These are phyloP conservation scores for Claviceps fusiformis DNA, from an alignment of 2,329 filamentous ascomycete genomes.

Conservation along the genomic window DNA sequence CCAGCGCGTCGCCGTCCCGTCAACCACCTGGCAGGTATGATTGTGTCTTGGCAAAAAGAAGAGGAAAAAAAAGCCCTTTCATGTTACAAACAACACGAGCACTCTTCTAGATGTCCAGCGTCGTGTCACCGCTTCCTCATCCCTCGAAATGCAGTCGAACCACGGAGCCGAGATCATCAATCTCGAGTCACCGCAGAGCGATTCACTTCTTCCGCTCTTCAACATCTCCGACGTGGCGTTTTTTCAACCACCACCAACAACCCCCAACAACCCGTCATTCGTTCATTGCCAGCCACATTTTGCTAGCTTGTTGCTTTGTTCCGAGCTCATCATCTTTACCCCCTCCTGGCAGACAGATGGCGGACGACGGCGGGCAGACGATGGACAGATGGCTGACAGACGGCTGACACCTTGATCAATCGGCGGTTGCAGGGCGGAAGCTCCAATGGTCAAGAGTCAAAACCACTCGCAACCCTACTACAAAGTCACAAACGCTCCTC, in stretches of 20 bases:
- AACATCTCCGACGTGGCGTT: neutral
- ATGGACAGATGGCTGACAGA: too few relatives aligned
- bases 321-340: neutral
- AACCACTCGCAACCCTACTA: neutral
- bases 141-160: neutral
- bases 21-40: too few relatives aligned
- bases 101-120: neutral
- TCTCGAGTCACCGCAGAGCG: neutral
- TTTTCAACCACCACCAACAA: neutral
- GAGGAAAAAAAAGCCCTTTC: neutral
- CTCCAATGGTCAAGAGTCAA: neutral
- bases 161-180: neutral
- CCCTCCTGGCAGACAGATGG: too few relatives aligned
- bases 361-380: too few relatives aligned
- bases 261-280: neutral
- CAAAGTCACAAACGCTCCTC: too few relatives aligned
- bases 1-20: too few relatives aligned
- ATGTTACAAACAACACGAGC: neutral
- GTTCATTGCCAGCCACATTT: neutral
- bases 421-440: neutral
- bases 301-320: neutral
- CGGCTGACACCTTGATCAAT: neutral
- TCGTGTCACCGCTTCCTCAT: neutral
- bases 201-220: neutral
- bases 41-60: too few relatives aligned